Base-by-base conservation (phyloP, 164 flowering plant species). In the Platanus orientalis region DNA sequence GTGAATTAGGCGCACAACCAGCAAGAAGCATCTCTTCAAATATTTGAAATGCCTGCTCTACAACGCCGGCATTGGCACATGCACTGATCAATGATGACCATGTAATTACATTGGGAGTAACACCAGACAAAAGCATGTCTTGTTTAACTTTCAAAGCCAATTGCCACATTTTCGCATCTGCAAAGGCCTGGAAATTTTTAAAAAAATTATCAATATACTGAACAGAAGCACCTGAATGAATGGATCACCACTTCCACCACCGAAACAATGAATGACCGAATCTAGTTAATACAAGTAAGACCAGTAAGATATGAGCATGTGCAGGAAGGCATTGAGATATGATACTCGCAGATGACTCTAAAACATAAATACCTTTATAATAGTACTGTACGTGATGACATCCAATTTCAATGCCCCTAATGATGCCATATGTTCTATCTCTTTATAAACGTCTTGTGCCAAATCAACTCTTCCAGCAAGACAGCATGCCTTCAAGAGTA, bases 11-110 rank as follows among this genome's bases (percentile, higher is more conserved):
- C 71, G 80, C 79, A 70, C 83, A 83, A 64, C 90, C 95, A 68
- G 87, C 79, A 65, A 66, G 63, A 70, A 90, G 78, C 96, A 92
- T 92, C 66, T 92, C 96, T 62, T 85, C 83, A 72, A 89, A 85
- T 52, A 86, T 64, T 63, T 78, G 80, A 76, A 78, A 60, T 34
- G 96, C 88, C 77, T 78, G 76, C 70, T 89, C 98, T 29, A 86
- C 86, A 42, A 87, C 79, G 60, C 95, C 96, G 44, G 85, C 87
- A 81, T 83, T 85, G 34, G 98, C 91, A 81, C 90, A 92, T 47
- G 98, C 91, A 75, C 83, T 86, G 72, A 89, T 85, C 76, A 92
- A 79, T 49, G 98, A 84, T 45, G 90, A 81, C 98, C 98, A 92
- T 20, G 91, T 86, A 34, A 84, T 67, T n/a, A 75, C 75, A 70